phyloP scores from a whole-genome alignment of 2,329 filamentous ascomycete species.

The Trichoderma brevicompactum region DNA sequence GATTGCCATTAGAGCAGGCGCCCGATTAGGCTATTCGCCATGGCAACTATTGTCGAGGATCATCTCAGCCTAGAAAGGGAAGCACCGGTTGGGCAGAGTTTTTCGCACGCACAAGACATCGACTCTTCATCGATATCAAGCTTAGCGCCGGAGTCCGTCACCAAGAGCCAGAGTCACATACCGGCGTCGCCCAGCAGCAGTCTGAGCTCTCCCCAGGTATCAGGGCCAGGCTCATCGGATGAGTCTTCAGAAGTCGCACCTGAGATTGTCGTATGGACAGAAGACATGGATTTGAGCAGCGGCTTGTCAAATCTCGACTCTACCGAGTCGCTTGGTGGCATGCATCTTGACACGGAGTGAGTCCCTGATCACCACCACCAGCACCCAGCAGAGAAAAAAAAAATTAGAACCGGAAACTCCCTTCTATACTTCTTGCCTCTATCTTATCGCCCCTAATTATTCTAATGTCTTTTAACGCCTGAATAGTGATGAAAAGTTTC shows the following conservation, averaged over 20 bases:
- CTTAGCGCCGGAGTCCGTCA: slow-evolving; percentile 32
- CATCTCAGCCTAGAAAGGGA: slow-evolving; percentile 33
- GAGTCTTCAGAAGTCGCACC: slow-evolving; percentile 44
- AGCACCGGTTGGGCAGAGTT: slow-evolving; percentile 34
- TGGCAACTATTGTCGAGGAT: slow-evolving; percentile 36
- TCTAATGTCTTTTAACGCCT: slow-evolving; percentile 20
- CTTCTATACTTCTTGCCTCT: neutral
- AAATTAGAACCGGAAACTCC: neutral
- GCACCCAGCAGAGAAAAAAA: neutral
- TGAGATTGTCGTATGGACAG: slow-evolving; percentile 53
- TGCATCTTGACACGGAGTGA: slow-evolving; percentile 38
- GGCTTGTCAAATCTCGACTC: slow-evolving; percentile 33
- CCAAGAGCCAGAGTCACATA: slow-evolving; percentile 39
- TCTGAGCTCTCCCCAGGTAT: slow-evolving; percentile 38
- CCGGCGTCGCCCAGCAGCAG: slow-evolving; percentile 37
- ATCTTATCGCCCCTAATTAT: neutral
- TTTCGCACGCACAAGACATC: slow-evolving; percentile 33
- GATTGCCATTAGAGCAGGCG: slow-evolving; percentile 17
- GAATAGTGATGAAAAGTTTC: slow-evolving; percentile 34
- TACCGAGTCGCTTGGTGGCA: slow-evolving; percentile 34
- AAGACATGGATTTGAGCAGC: slow-evolving; percentile 43
- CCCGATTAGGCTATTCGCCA: slow-evolving; percentile 34
- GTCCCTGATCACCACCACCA: slow-evolving; percentile 29
- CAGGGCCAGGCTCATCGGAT: slow-evolving; percentile 41
- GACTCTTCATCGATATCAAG: slow-evolving; percentile 38